phyloP scores from a whole-genome alignment of 2,329 filamentous ascomycete species.

The Xylaria hypoxylon region DNA sequence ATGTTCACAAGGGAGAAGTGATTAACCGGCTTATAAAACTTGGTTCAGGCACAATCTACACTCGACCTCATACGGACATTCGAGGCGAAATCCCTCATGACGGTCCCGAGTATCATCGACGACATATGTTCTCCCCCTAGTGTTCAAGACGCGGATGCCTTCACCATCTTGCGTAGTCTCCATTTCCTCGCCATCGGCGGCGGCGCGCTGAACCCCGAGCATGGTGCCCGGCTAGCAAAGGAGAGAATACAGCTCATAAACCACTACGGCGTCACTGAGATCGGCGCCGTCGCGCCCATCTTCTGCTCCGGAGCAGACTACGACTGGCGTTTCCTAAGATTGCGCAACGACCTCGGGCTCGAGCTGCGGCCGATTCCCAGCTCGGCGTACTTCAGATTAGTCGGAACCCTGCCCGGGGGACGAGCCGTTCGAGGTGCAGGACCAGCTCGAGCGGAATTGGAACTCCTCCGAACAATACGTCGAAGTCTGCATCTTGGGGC shows the following conservation, averaged over 20 bases:
- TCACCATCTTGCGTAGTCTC: too few relatives aligned
- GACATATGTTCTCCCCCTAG: slow-evolving; percentile 47
- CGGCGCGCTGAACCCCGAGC: slow-evolving; percentile 46
- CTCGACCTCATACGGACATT: too few relatives aligned
- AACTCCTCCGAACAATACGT: too few relatives aligned
- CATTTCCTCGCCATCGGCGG: slow-evolving; percentile 52
- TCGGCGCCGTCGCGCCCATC: slow-evolving; percentile 51
- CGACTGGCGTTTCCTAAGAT: slow-evolving; percentile 49
- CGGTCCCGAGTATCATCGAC: slow-evolving; percentile 52
- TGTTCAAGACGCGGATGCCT: too few relatives aligned
- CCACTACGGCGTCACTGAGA: slow-evolving; percentile 53
- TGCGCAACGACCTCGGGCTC: slow-evolving; percentile 51
- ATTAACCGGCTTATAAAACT: too few relatives aligned
- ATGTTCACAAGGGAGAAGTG: too few relatives aligned
- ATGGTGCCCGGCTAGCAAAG: slow-evolving; percentile 43
- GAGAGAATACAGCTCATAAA: slow-evolving; percentile 50
- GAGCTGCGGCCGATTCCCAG: slow-evolving; percentile 42
- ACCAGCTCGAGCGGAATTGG: too few relatives aligned
- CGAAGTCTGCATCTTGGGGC: too few relatives aligned
- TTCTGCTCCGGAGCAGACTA: slow-evolving; percentile 50
- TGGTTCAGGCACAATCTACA: too few relatives aligned
- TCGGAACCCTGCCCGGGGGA: slow-evolving; percentile 44
- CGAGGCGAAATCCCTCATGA: too few relatives aligned
- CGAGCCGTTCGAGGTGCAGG: slow-evolving; percentile 50
- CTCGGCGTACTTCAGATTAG: slow-evolving; percentile 44